Conservation (phyloP, 768 basidiomycete genomes). For the Jaapia argillacea region DNA sequence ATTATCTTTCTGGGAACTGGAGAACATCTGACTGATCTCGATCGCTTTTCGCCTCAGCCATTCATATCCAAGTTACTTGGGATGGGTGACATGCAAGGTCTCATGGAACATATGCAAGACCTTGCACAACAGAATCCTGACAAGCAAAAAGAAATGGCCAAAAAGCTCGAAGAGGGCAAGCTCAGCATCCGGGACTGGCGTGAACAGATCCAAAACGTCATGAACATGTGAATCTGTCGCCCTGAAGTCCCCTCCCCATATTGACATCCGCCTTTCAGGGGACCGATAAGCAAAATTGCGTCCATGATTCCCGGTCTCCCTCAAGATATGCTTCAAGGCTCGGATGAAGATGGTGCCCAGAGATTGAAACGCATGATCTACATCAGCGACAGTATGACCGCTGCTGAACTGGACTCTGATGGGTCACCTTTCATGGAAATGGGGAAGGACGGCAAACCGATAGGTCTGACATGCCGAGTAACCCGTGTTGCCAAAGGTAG, state of each 20-base stretch:
- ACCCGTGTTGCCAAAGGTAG: constrained; percentile 86
- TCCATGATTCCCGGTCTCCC: constrained; percentile 98
- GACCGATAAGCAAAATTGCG: constrained; percentile 97
- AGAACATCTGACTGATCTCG: constrained; percentile 95
- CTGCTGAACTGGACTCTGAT: constrained; percentile 88
- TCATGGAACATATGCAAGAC: constrained; percentile 99
- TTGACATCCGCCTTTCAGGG: constrained; percentile 41
- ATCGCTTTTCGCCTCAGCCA: constrained; percentile 90
- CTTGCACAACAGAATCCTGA: constrained; percentile 89
- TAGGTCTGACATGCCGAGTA: constrained; percentile 84
- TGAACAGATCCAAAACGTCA: constrained; percentile 94
- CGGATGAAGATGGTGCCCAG: constrained; percentile 84
- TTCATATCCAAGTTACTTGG: constrained; percentile 97
- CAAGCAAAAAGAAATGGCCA: constrained; percentile 95
- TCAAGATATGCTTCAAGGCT: constrained; percentile 82
- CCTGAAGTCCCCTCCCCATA: constrained; percentile 4
- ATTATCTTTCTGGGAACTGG: constrained; percentile 98
- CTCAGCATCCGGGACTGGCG: constrained; percentile 96
- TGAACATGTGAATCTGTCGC: constrained; percentile 80
- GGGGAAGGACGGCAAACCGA: constrained; percentile 75
- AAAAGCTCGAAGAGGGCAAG: constrained; percentile 95
- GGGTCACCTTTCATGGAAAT: constrained; percentile 83
- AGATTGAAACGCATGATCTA: constrained; percentile 98
- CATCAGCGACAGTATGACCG: constrained; percentile 97
- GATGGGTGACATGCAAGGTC: constrained; percentile 90